Evolutionary conservation across 768 basidiomycete species (phyloP).

Genomic region (Boletales sp.): DNA sequence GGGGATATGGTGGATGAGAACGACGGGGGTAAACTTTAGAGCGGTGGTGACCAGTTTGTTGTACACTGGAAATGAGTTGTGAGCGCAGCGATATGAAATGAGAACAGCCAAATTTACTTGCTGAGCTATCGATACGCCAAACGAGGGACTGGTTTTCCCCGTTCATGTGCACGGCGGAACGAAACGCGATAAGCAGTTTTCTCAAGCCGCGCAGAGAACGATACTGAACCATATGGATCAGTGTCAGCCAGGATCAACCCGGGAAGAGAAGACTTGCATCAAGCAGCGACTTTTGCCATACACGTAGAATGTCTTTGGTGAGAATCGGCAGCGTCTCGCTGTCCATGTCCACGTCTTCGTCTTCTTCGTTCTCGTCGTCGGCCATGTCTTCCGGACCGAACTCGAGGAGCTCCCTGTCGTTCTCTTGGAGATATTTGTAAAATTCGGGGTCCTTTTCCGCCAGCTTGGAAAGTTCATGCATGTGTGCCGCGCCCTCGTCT

Average conservation of each 20-base stretch:
- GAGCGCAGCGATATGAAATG: background rate
- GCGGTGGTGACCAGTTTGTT: conserved; percentile 87
- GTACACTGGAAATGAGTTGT: conserved; percentile 58
- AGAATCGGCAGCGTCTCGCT: conserved; percentile 48
- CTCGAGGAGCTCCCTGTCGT: conserved; percentile 86
- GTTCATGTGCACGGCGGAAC: conserved; percentile 87
- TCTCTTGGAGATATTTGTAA: conserved; percentile 95
- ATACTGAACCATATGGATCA: conserved; percentile 47
- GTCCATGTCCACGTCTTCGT: conserved; percentile 39
- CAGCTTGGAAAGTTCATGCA: conserved; percentile 79
- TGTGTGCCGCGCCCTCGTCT: conserved; percentile 75
- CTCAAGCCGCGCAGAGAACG: conserved; percentile 80
- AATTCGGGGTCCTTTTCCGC: conserved; percentile 99
- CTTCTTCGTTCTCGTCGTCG: conserved; percentile 47
- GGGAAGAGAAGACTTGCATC: conserved; percentile 50
- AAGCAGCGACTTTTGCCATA: conserved; percentile 88
- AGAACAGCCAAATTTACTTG: conserved; percentile 22
- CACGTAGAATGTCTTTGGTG: conserved; percentile 64
- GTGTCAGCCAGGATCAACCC: background rate
- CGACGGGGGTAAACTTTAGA: conserved; percentile 85
- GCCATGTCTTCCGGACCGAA: conserved; percentile 55
- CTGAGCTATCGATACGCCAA: conserved; percentile 82
- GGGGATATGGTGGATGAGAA: conserved; percentile 84
- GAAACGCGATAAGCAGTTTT: conserved; percentile 85
- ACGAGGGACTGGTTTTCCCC: conserved; percentile 76